These are phyloP conservation scores for Ophiostoma triangulosporum DNA, from an alignment of 2,329 filamentous ascomycete species.

Conservation along the genomic window DNA sequence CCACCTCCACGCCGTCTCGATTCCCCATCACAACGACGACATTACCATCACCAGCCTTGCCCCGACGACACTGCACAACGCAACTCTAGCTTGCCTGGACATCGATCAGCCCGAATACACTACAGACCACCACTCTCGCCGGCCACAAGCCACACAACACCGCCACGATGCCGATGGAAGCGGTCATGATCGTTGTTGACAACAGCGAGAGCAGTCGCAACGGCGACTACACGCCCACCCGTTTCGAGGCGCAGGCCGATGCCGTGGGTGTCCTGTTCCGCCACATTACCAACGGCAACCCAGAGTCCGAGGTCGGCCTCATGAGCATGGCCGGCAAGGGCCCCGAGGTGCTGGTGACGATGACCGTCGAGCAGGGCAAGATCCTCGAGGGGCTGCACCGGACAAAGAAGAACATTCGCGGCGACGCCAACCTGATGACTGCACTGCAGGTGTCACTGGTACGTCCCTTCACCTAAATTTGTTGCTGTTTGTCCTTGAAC, in stretches of 20 bases:
- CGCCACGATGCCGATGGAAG: constrained; percentile 88
- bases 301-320: constrained; percentile 90
- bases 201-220: constrained; percentile 98
- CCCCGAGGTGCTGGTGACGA: constrained; percentile 91
- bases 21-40: constrained; percentile 1
- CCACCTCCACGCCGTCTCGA: neutral
- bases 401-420: constrained; percentile 82
- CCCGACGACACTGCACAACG: neutral
- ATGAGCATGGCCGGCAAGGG: constrained; percentile 99
- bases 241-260: constrained; percentile 93
- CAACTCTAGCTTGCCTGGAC: neutral
- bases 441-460: constrained; percentile 92
- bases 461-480: too few relatives aligned
- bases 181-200: constrained; percentile 98
- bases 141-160: neutral
- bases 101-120: neutral
- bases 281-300: constrained; percentile 87
- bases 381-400: constrained; percentile 84
- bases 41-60: neutral
- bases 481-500: neutral
- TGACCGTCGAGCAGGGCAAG: constrained; percentile 93
- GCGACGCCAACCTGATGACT: constrained; percentile 75
- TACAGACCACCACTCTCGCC: neutral
- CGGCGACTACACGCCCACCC: constrained; percentile 80
- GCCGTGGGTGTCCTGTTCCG: constrained; percentile 92